A percentile compares a stretch with the other conserved stretches of the same genome.
phyloP scores from a whole-genome alignment of 768 basidiomycete species.

The Lentinula lateritia region DNA sequence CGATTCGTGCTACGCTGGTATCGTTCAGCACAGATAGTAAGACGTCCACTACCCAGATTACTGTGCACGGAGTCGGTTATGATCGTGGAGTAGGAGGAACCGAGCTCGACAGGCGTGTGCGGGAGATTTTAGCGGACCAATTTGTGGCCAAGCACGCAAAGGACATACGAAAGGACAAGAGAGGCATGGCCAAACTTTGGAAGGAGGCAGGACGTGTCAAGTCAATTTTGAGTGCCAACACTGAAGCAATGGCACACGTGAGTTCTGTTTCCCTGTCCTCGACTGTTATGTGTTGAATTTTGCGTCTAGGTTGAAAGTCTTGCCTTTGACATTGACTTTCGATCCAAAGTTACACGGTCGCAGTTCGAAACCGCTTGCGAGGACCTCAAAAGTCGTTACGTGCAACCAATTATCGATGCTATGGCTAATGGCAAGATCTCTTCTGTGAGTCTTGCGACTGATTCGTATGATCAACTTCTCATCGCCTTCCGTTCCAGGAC shows the following conservation, averaged over 20 bases:
- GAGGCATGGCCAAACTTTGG: constrained; percentile 89
- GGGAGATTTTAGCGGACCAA: constrained; percentile 70
- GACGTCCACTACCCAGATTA: constrained; percentile 59
- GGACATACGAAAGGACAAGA: constrained; percentile 66
- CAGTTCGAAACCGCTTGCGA: constrained; percentile 73
- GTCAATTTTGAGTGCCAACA: constrained; percentile 88
- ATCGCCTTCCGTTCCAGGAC: constrained; percentile 32
- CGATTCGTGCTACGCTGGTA: constrained; percentile 73
- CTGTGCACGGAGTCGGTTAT: constrained; percentile 77
- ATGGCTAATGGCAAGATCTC: constrained; percentile 60
- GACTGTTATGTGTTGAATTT: constrained; percentile 2
- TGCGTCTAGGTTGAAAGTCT: constrained; percentile 71
- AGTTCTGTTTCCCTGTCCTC: constrained; percentile 19
- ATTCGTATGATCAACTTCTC: neutral
- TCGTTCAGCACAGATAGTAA: constrained; percentile 54
- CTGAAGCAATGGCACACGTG: constrained; percentile 69
- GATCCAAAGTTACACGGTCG: constrained; percentile 66
- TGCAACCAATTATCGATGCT: constrained; percentile 71
- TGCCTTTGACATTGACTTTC: constrained; percentile 89
- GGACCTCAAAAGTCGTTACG: constrained; percentile 59
- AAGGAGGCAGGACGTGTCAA: constrained; percentile 93
- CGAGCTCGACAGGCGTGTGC: constrained; percentile 78
- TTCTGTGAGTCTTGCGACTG: constrained; percentile 38
- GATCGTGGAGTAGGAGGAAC: constrained; percentile 73
- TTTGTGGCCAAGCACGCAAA: constrained; percentile 70